These are phyloP conservation scores for Actinidia arguta DNA, from an alignment of 179 eudicot genomes.

Conservation along the genomic window DNA sequence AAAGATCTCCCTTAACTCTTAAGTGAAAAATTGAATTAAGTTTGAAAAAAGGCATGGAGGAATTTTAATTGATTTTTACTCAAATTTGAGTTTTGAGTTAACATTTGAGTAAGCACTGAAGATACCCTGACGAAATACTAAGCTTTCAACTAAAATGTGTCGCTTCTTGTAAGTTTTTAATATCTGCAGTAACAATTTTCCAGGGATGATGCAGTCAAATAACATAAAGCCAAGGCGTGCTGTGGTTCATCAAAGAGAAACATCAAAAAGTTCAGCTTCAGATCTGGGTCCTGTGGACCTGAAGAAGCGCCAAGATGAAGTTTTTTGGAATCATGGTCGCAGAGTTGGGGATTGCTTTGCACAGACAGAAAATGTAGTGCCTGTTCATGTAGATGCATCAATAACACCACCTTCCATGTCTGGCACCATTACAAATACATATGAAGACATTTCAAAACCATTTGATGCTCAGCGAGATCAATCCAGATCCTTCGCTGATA, in stretches of 20 bases:
- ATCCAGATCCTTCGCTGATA: slow-evolving; percentile 31
- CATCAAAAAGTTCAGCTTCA: slow-evolving; percentile 28
- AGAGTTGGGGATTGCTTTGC: slow-evolving; percentile 24
- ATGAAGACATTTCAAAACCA: slow-evolving; percentile 44
- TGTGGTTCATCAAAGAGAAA: slow-evolving; percentile 54
- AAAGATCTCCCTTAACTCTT: no score
- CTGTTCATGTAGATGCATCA: slow-evolving; percentile 60
- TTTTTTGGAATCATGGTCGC: slow-evolving; percentile 23
- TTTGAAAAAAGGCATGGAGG: no score
- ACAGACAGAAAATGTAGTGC: slow-evolving; percentile 29
- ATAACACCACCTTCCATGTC: slow-evolving; percentile 62
- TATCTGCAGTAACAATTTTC: background rate
- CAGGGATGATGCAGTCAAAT: slow-evolving; percentile 67
- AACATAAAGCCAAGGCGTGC: slow-evolving; percentile 64
- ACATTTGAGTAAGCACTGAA: no score
- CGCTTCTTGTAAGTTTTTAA: background rate
- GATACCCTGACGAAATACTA: no score
- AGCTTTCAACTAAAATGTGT: background rate
- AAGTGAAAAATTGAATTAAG: no score
- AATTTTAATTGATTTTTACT: background rate
- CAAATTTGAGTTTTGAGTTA: background rate
- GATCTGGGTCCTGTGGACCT: slow-evolving; percentile 14
- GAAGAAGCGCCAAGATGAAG: slow-evolving; percentile 29
- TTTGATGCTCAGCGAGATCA: slow-evolving; percentile 41
- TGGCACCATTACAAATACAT: slow-evolving; percentile 53